Evolutionary conservation across 768 basidiomycete species (phyloP).

Genomic region (Cantharellus cinnabarinus): DNA sequence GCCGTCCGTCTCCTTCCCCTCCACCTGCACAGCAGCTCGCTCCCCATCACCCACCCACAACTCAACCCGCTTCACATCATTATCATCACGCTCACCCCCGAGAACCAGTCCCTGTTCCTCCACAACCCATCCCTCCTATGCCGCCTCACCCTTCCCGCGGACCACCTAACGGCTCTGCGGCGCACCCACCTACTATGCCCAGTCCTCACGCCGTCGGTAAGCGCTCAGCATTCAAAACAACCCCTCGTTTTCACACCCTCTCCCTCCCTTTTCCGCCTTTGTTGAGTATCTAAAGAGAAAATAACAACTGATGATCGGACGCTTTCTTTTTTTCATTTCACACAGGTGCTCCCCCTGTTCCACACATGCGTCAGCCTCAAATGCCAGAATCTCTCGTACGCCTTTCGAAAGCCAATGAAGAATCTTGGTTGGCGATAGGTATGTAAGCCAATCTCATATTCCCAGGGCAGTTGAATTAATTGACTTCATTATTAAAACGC

Average conservation of each 20-base stretch:
- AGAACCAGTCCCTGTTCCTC: not conserved
- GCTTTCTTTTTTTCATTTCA: not conserved
- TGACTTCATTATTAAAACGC: not conserved
- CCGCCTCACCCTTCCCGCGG: conserved; percentile 18
- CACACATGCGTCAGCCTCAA: not conserved
- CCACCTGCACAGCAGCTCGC: not conserved
- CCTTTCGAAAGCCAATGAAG: conserved; percentile 71
- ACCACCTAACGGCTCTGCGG: conserved; percentile 10
- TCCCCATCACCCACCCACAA: not conserved
- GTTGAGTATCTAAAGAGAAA: no score
- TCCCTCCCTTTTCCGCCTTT: conserved; percentile 13
- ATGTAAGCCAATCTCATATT: conserved; percentile 9
- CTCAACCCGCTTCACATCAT: not conserved
- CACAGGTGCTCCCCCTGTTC: not conserved
- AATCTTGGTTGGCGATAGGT: conserved; percentile 93
- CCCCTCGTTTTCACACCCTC: conserved; percentile 19
- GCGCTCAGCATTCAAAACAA: conserved; percentile 26
- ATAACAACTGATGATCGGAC: no score
- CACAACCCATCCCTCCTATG: conserved; percentile 14
- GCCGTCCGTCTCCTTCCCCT: not conserved
- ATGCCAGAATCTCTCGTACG: conserved; percentile 35
- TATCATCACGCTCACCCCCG: not conserved
- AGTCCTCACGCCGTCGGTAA: conserved; percentile 17
- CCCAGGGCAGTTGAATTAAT: not conserved
- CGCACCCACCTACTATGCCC: conserved; percentile 17